A percentile compares a stretch with the other conserved stretches of the same genome.
phyloP scores from a whole-genome alignment of 177 flowering plant genomes.

The Vitis hybrid region DNA sequence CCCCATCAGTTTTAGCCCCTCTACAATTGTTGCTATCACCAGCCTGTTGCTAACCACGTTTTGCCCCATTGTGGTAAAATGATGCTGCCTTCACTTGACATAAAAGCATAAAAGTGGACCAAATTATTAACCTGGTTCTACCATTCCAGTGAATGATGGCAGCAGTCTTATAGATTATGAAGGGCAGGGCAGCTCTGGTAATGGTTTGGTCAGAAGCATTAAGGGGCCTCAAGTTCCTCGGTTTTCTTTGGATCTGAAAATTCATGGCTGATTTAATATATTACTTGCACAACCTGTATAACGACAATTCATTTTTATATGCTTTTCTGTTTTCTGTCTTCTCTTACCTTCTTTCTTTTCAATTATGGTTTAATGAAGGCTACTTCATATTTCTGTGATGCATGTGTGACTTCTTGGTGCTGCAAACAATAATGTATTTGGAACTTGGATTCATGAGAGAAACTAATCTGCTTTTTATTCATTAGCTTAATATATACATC shows the following conservation, averaged over 20 bases:
- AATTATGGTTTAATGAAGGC: not conserved
- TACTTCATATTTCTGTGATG: not conserved
- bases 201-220: not conserved
- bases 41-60: not conserved
- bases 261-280: too few species aligned
- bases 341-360: not conserved
- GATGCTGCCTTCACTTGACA: not conserved
- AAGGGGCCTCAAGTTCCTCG: not conserved
- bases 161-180: not conserved
- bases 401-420: not conserved
- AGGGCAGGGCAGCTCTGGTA: not conserved
- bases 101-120: not conserved
- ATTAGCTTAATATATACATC: conserved; percentile 11
- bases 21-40: not conserved
- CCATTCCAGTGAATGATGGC: not conserved
- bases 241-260: not conserved
- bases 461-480: not conserved
- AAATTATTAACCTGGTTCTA: not conserved
- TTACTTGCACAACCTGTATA: too few species aligned
- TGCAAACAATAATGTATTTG: not conserved
- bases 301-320: not conserved
- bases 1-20: not conserved
- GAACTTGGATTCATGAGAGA: not conserved
- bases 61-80: not conserved
- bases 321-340: not conserved